Evolutionary conservation across 257 asterid species (phyloP).

Genomic region (Phtheirospermum japonicum): DNA sequence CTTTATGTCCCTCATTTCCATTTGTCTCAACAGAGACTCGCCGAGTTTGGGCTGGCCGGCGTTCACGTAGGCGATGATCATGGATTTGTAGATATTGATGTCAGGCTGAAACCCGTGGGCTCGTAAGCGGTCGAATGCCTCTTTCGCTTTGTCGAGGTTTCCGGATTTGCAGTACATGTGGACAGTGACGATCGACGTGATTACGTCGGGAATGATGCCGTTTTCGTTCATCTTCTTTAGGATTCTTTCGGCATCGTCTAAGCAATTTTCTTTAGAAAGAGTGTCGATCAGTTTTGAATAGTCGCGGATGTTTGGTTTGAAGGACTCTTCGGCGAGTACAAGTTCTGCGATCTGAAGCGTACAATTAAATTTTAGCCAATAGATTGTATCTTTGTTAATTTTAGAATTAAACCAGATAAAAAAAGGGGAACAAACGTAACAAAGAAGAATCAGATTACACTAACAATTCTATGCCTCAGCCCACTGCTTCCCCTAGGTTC

Average conservation of each 20-base stretch:
- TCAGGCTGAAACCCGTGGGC: conserved; percentile 62
- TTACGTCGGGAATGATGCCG: conserved; percentile 62
- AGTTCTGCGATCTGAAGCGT: conserved; percentile 67
- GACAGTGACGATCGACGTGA: conserved; percentile 44
- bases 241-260: conserved; percentile 72
- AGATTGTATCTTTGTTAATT: neutral
- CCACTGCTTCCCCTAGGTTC: too few relatives aligned
- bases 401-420: too few relatives aligned
- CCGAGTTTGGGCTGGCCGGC: conserved; percentile 49
- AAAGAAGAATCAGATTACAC: neutral
- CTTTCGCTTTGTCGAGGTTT: conserved; percentile 52
- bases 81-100: conserved; percentile 45
- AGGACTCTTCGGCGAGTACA: conserved; percentile 69
- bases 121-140: conserved; percentile 48
- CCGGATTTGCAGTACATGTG: conserved; percentile 73
- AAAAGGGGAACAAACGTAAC: too few relatives aligned
- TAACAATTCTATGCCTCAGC: too few relatives aligned
- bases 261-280: conserved; percentile 46
- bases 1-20: conserved; percentile 53
- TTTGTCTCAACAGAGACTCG: conserved; percentile 46
- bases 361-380: conserved; percentile 18
- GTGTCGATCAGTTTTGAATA: conserved; percentile 67
- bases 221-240: conserved; percentile 64
- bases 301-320: conserved; percentile 62
- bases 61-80: conserved; percentile 68